These are phyloP conservation scores for Aureobasidium subglaciale DNA, from an alignment of 2,329 filamentous ascomycete species.

Conservation along the genomic window DNA sequence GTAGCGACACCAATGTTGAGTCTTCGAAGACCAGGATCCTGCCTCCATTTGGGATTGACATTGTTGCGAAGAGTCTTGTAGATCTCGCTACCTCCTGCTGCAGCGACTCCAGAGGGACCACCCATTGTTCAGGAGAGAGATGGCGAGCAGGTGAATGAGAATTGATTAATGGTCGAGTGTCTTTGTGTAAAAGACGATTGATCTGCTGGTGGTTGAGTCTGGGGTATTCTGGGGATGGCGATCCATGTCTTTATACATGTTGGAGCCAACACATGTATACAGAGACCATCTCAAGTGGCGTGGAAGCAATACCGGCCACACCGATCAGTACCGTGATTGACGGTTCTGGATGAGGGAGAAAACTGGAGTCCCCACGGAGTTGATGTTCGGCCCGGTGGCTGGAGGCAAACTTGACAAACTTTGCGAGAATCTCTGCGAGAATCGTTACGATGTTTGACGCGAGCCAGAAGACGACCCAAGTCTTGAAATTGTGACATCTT, in stretches of 20 bases:
- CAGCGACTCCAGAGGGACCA: conserved; percentile 4
- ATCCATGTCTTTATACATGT: background rate
- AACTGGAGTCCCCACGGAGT: background rate
- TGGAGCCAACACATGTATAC: background rate
- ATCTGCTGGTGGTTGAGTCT: background rate
- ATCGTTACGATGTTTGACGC: background rate
- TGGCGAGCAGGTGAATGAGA: no score
- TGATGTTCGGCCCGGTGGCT: background rate
- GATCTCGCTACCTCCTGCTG: conserved; percentile 15
- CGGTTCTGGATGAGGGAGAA: background rate
- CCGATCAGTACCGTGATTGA: background rate
- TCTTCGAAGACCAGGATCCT: conserved; percentile 19
- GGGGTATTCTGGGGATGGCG: background rate
- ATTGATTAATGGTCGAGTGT: background rate
- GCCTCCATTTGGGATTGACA: conserved; percentile 19
- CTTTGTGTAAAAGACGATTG: background rate
- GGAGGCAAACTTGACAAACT: background rate
- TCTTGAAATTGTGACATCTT: background rate
- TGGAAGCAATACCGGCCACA: background rate
- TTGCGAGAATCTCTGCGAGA: background rate
- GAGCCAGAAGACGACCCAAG: background rate
- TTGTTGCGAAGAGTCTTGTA: conserved; percentile 20
- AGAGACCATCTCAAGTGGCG: background rate
- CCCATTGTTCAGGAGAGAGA: background rate
- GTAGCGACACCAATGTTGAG: conserved; percentile 19